Percentiles rank a stretch among this genome's conserved stretches.
Conservation (phyloP, 129 eudicot species). For the Tagetes patula region DNA sequence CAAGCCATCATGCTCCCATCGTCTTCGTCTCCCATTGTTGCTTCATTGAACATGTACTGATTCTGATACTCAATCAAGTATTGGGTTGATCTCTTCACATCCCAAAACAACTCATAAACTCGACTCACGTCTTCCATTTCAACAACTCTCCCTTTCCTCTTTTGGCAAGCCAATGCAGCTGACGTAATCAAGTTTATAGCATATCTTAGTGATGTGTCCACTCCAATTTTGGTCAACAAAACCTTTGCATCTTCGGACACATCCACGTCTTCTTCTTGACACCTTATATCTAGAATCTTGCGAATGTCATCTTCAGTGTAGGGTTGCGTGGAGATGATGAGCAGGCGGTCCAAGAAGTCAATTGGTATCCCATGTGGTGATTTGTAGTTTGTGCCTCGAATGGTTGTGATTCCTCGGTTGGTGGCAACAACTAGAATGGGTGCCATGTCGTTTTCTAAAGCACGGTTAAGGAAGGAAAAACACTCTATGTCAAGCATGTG, state of each 20-base stretch:
- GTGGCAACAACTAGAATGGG: constrained; percentile 91
- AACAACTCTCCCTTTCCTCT: constrained; percentile 77
- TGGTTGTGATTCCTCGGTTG: constrained; percentile 81
- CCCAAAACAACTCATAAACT: constrained; percentile 73
- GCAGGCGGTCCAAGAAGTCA: constrained; percentile 80
- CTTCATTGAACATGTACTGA: constrained; percentile 82
- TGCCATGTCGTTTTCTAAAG: constrained; percentile 89
- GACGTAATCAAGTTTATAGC: constrained; percentile 79
- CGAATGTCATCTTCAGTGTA: constrained; percentile 74
- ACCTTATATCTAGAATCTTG: constrained; percentile 74
- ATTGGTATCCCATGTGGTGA: constrained; percentile 95
- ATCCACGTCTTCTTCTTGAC: constrained; percentile 92
- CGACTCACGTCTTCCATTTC: constrained; percentile 85
- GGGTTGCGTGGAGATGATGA: constrained; percentile 81
- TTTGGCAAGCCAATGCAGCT: constrained; percentile 74
- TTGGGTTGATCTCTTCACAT: constrained; percentile 87
- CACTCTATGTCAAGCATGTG: constrained; percentile 95
- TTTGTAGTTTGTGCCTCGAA: constrained; percentile 86
- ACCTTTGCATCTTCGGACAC: constrained; percentile 83
- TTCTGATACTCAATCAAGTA: constrained; percentile 89
- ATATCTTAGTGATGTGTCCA: constrained; percentile 68
- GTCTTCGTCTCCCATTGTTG: constrained; percentile 46
- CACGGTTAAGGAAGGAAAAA: constrained; percentile 86
- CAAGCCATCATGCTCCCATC: constrained; percentile 55
- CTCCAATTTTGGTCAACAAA: constrained; percentile 84